Conservation (phyloP, 2,329 filamentous ascomycete species). For the Lecanicillium sp. region DNA sequence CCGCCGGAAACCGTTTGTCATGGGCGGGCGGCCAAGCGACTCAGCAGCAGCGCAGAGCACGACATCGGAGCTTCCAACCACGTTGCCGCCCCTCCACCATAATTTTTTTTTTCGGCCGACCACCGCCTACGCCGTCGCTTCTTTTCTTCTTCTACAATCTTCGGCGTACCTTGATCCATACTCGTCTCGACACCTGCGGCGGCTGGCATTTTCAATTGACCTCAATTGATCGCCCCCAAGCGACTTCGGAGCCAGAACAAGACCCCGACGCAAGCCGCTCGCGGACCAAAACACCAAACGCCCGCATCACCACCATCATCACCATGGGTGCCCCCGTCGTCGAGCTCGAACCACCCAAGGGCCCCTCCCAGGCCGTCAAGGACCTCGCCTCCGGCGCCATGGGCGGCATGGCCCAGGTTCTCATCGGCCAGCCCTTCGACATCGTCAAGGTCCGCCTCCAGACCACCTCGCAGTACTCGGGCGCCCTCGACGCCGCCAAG, state of each 20-base stretch:
- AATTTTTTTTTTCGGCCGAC: neutral
- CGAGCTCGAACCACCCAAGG: slow-evolving; percentile 31
- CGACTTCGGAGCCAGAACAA: neutral
- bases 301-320: neutral
- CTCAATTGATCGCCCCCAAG: neutral
- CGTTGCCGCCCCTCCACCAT: slow-evolving; percentile 15
- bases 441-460: slow-evolving; percentile 97
- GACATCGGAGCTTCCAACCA: slow-evolving; percentile 19
- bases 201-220: neutral
- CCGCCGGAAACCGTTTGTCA: slow-evolving; percentile 13
- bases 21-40: no score
- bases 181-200: neutral
- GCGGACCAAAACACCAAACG: neutral
- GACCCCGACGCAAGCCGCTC: neutral
- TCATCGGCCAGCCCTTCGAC: slow-evolving; percentile 77
- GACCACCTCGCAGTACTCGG: slow-evolving; percentile 75
- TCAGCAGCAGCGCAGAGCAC: slow-evolving; percentile 15
- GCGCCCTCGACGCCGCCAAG: slow-evolving; percentile 71
- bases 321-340: slow-evolving; percentile 33
- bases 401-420: slow-evolving; percentile 87
- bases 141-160: neutral
- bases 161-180: neutral
- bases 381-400: slow-evolving; percentile 87
- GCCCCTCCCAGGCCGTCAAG: slow-evolving; percentile 62
- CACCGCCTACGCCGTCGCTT: neutral